Base-by-base conservation (phyloP, 2,329 filamentous ascomycete genomes). In the Alternaria postmessia region DNA sequence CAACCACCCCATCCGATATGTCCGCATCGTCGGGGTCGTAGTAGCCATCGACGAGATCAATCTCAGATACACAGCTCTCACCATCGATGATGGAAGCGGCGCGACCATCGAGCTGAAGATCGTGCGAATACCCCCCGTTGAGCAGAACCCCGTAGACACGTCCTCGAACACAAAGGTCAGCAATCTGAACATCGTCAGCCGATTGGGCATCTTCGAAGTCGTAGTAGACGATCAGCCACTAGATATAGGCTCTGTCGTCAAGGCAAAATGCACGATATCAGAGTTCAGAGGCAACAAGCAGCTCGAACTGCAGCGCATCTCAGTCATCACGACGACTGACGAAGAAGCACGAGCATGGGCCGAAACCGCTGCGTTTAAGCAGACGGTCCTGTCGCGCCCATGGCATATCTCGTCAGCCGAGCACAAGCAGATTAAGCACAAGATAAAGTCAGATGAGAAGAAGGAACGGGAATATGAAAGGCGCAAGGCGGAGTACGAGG, bases 1-100 rank as follows among this genome's bases (percentile, higher is more conserved):
- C 38, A 86, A 88, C 54, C 80, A 87, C 54, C 81, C 83, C 3
- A 82, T 84, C 26, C 82, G 81, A 55, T 84, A 74, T 62, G 77
- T 84, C 16, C 75, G 80, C 36, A 64, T 85, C 7, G 78, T 83
- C 5, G 83, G 81, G 8, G 69, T 80, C 7, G 70, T 84, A 4
- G 78, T 82, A 28, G 80, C 80, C 5, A 79, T 84, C 61, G 74
- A 79, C 18, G 79, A 81, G 48, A 76, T 80, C 52, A 74, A 72
- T 24, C 34, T 67, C 11, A 78, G 71, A 55, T 82, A 79, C 63
- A 77, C 77, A 2, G 66, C 87, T 43, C 77, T 89, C 38, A 85
- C 82, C 1, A 66, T 90, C 11, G 88, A 90, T 72, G 88, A 90
- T 66, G 84, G 86, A 67, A 88, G 85, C 71, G 87, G 87, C 36